Base-by-base conservation (phyloP, 805 yeast genomes). In the Barnettozyma pratensis region DNA sequence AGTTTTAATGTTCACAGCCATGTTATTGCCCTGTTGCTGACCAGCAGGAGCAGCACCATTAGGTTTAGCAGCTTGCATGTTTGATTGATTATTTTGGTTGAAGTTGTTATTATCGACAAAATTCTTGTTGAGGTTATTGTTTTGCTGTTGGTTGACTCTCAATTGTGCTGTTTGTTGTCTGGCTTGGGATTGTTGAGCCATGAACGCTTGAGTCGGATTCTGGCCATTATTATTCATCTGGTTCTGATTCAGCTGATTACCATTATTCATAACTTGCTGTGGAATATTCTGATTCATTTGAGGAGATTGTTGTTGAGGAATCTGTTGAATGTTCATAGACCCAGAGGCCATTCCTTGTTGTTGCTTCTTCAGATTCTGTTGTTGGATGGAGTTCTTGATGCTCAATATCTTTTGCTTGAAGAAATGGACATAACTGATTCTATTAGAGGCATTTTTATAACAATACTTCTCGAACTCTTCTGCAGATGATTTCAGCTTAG, bases 401-500 rank as follows among this genome's bases (percentile, higher is more conserved):
- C 57, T 52, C 31, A 61, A 12, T 8, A 61, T 56, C 51, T 61
- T 61, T 37, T 54, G 57, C 35, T 55, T 61, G 41, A 78, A 70
- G 41, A 70, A 67, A 42, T 74, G 77, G 47, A 76, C 65, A 59
- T 85, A 85, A 51, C 81, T 82, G 46, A 76, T 78, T 54, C 80
- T 79, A 25, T 78, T 70, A 8, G 73, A 72, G 10, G 87, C 73
- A 48, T 80, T 80, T 48, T 74, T 72, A 61, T 74, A 85, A 27
- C 88, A 77, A 55, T 74, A 79, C 50, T 80, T 77, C 61, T 85
- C 94, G 55, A 82, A 84, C 58, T 84, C 87, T 56, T 80, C 84
- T 4, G 90, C 89, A 56, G 81, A 71, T 4, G 73, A 65, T 56
- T 74, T 76, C 56, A 77, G 67, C 55, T 72, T 76, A 44, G 67